These are phyloP conservation scores for Aureobasidium mangrovei DNA, from an alignment of 2,329 filamentous ascomycete genomes.

Conservation along the genomic window DNA sequence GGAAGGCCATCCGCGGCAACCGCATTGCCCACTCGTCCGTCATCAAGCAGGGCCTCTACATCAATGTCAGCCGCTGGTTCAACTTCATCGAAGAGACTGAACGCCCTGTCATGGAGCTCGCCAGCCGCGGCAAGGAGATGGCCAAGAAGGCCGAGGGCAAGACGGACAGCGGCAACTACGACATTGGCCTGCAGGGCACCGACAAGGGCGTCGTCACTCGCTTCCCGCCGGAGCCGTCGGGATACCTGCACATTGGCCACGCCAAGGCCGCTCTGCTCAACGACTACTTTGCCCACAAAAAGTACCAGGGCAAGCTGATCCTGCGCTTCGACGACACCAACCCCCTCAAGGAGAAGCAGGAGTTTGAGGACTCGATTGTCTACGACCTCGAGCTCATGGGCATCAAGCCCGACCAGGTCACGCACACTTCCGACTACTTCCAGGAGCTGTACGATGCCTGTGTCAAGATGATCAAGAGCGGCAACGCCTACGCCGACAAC, in stretches of 20 bases:
- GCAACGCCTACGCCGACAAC: slow-evolving; percentile 84
- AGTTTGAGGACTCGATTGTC: slow-evolving; percentile 88
- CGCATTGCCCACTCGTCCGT: slow-evolving; percentile 66
- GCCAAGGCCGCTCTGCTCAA: slow-evolving; percentile 89
- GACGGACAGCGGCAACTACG: slow-evolving; percentile 78
- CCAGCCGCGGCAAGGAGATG: slow-evolving; percentile 43
- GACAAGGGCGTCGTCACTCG: slow-evolving; percentile 84
- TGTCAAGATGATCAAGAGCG: slow-evolving; percentile 71
- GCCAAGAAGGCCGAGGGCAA: slow-evolving; percentile 71
- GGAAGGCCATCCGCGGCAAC: slow-evolving; percentile 75
- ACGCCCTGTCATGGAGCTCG: slow-evolving; percentile 55
- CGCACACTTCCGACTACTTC: slow-evolving; percentile 94
- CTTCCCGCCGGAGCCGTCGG: slow-evolving; percentile 92
- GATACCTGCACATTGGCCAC: slow-evolving; percentile 92
- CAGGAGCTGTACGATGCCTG: slow-evolving; percentile 81
- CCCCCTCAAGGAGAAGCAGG: slow-evolving; percentile 92
- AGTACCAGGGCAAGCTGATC: slow-evolving; percentile 83
- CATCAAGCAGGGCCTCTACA: slow-evolving; percentile 66
- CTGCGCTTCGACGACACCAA: slow-evolving; percentile 97
- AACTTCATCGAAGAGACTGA: slow-evolving; percentile 71
- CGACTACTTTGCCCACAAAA: slow-evolving; percentile 92
- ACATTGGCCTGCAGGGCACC: slow-evolving; percentile 74
- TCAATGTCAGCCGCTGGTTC: slow-evolving; percentile 81
- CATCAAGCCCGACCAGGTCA: slow-evolving; percentile 76
- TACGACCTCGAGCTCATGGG: slow-evolving; percentile 88